Base-by-base conservation (phyloP, 768 basidiomycete genomes). In the Tylopilus sp. region DNA sequence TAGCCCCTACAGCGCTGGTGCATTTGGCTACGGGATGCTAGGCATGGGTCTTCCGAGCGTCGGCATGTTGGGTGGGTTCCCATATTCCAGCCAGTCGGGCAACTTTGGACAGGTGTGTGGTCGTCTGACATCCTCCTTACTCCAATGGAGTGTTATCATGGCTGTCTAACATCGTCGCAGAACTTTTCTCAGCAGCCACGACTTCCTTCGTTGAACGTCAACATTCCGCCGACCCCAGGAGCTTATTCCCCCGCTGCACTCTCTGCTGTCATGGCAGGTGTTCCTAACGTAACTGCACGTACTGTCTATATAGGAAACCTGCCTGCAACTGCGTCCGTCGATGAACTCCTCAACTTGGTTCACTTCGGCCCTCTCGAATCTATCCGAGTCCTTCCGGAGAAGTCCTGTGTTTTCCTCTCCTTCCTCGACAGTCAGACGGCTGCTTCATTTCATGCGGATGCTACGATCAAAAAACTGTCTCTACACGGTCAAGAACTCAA, bases 261-360 rank as follows among this genome's bases (percentile, higher is more conserved):
- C 40, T 82, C 80, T 4, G 91, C 89, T 18, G 83, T 87, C 0
- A 81, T 86, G 4, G 80, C 80, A 31, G 79, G 77, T 11, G 71
- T 77, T 21, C 82, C 83, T 26, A 79, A 77, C 52, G 68, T 71
- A 15, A 80, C 80, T 1, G 90, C 88, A 9, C 89, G 95, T 48
- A 99, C 95, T 0, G 95, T 98, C 43, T 99, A 98, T 68, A 86
- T 99, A 48, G 95, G 97, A 56, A 95, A 97, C 73, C 79, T 99
- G 36, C 97, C 97, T 18, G 78, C 91, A 5, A 93, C 91, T 22
- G 95, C 95, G 0, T 94, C 93, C 17, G 95, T 99, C 48, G 97
- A 99, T 69, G 95, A 98, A 68, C 84, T 99, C 13, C 85, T 99
- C 63, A 97, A 94, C 67, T 86, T 98, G 58, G 95, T 99, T 52